Base-by-base conservation (phyloP, 2,329 filamentous ascomycete genomes). In the Xylaria arbuscula region DNA sequence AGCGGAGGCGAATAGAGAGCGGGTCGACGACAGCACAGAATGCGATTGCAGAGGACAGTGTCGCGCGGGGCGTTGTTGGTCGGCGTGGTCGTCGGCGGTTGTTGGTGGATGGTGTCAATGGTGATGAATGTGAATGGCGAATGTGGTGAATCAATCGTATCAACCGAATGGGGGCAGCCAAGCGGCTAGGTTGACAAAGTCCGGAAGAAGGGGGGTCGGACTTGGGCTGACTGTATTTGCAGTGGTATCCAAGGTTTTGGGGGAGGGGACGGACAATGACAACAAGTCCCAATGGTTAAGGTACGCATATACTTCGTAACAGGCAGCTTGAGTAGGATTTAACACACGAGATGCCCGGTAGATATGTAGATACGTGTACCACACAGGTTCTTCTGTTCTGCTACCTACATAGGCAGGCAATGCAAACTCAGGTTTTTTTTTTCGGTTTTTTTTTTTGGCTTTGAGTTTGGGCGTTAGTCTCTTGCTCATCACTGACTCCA, bases 41-140 rank as follows among this genome's bases (percentile, higher is more conserved):
- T 67, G 62, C 57, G 60, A 66, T 64, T 60, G 67, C 60, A 55
- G 59, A 55, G 51, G 47, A 64, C 67, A 72, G 68, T 70, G 63
- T 69, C 68, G 66, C 68, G 66, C 56, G 36, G 36, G 65, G 62
- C 17, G 45, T 19, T 11, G 45, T n/a, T 45, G 17, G 42, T 51
- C 8, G 32, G 17, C 19, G 51, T 28, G 34, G 65, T 66, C 65
- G 66, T 66, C 70, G 48, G 62, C 48, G 51, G 55, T 51, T 61
- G 56, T 15, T 48, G 51, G 36, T 54, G 38, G 19, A 24, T 54
- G 40, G 32, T 22, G 40, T 45, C 2, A 45, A 17, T 45, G 15
- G 10, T 47, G 45, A 9, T 45, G 42, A 45, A 17, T 38, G 36
- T 45, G 54, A 62, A 58, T 69, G 57, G 42, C 17, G 48, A 32